Evolutionary conservation across 2,329 filamentous ascomycete species (phyloP).

Genomic region (Scleromitrula shiraiana): DNA sequence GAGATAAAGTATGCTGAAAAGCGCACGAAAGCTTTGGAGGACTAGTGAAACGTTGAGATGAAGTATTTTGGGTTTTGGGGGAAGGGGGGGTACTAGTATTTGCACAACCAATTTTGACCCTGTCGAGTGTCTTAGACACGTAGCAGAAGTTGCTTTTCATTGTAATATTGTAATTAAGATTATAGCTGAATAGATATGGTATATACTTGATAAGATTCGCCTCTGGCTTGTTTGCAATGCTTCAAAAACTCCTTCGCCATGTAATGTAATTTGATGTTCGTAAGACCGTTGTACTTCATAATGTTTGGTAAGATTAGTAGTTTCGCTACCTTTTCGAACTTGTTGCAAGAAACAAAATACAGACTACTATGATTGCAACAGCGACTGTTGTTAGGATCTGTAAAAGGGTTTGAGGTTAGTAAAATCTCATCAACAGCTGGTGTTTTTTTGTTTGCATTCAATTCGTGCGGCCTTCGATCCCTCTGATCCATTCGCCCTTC

Average conservation of each 20-base stretch:
- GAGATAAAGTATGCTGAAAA: constrained; percentile 2
- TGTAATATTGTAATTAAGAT: constrained; percentile 7
- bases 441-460: too few species aligned
- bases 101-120: constrained; percentile 9
- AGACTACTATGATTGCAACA: constrained; percentile 55
- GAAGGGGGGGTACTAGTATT: constrained; percentile 7
- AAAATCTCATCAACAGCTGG: too few species aligned
- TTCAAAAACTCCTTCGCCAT: constrained; percentile 6
- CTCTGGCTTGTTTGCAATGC: neutral
- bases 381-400: constrained; percentile 57
- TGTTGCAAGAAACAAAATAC: constrained; percentile 50
- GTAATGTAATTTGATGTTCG: neutral
- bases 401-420: neutral
- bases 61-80: constrained; percentile 2
- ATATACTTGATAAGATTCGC: neutral
- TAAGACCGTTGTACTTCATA: neutral
- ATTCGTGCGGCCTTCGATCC: too few species aligned
- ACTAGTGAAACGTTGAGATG: neutral
- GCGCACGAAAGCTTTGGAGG: neutral
- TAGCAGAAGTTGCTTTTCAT: neutral
- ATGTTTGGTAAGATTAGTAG: neutral
- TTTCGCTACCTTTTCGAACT: constrained; percentile 26
- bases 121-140: constrained; percentile 1
- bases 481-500: too few species aligned
- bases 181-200: neutral